Conservation (phyloP, 257 asterid genomes). For the Verbena officinalis region DNA sequence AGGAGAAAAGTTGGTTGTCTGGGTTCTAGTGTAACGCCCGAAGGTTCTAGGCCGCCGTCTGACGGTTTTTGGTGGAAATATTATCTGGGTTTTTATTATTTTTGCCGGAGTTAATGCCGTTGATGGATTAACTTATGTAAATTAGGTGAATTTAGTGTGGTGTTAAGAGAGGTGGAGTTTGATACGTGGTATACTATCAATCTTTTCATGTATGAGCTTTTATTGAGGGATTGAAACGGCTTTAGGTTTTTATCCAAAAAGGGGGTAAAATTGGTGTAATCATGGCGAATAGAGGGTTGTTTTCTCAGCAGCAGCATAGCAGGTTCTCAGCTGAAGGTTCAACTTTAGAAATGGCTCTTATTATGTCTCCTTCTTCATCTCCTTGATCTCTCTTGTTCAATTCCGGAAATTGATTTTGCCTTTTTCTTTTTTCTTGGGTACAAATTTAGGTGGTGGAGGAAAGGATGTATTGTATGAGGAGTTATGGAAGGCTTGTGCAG, state of each 20-base stretch:
- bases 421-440: not conserved
- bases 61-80: not conserved
- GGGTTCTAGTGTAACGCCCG: not conserved
- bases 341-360: not conserved
- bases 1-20: not conserved
- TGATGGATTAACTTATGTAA: not conserved
- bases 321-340: conserved; percentile 35
- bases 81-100: not conserved
- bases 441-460: conserved; percentile 19
- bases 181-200: not conserved
- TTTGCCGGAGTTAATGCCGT: not conserved
- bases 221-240: not conserved
- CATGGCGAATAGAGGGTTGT: conserved; percentile 36
- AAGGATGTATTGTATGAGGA: conserved; percentile 36
- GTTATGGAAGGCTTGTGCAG: conserved; percentile 50
- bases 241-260: not conserved
- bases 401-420: not conserved
- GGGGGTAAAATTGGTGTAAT: not conserved
- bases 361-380: not conserved
- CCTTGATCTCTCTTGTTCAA: not conserved
- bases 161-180: not conserved
- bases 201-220: conserved; percentile 1
- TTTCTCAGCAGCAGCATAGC: conserved; percentile 28
- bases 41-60: not conserved
- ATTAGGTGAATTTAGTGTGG: conserved; percentile 3